These are phyloP conservation scores for Ganoderma lucidum DNA, from an alignment of 1,284 basidiomycete species.

Conservation along the genomic window DNA sequence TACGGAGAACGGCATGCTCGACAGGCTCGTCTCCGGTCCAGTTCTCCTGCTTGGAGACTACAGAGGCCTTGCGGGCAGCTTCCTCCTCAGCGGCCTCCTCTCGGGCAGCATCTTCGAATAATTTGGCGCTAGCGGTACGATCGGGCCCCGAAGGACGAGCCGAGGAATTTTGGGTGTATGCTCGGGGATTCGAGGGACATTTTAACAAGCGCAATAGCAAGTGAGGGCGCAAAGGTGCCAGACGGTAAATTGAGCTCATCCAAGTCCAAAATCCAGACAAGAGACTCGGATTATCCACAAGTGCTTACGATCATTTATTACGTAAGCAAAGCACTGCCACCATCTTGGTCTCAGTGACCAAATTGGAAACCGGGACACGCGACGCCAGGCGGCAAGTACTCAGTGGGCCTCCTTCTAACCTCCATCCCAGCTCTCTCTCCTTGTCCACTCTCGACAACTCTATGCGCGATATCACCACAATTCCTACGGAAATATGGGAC, in stretches of 20 bases:
- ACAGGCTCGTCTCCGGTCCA: constrained; percentile 83
- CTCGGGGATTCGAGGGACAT: constrained; percentile 9
- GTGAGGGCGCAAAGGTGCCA: constrained; percentile 21
- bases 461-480: not conserved
- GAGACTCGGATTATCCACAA: not conserved
- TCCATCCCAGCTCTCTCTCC: not conserved
- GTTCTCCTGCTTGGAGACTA: constrained; percentile 55
- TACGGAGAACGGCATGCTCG: constrained; percentile 79
- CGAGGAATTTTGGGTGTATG: constrained; percentile 17
- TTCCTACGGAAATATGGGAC: constrained; percentile 9
- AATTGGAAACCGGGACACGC: too few species aligned
- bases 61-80: constrained; percentile 40
- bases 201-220: not conserved
- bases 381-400: too few species aligned
- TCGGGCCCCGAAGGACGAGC: constrained; percentile 25
- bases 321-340: not conserved
- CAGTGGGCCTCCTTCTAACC: not conserved
- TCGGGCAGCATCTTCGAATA: constrained; percentile 72
- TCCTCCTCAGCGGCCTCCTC: constrained; percentile 55
- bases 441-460: not conserved
- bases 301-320: too few species aligned
- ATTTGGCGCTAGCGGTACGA: constrained; percentile 64
- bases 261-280: constrained; percentile 23
- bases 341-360: too few species aligned
- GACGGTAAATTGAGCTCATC: constrained; percentile 26